Evolutionary conservation across 192 early-diverging fungal genomes (phyloP).

Genomic region (Spinellus fusiger): DNA sequence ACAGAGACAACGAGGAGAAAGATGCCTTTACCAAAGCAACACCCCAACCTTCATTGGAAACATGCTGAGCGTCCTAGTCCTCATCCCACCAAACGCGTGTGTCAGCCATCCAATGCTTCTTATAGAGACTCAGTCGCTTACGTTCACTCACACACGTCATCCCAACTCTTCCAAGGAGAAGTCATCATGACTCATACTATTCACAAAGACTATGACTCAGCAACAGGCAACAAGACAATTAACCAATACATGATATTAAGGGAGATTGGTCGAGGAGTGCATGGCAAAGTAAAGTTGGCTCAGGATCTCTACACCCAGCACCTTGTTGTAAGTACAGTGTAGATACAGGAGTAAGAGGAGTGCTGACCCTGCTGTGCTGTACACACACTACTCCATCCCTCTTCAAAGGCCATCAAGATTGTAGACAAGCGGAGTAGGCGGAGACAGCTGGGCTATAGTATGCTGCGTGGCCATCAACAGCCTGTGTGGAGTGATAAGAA

Average conservation of each 20-base stretch:
- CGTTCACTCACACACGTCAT: not conserved
- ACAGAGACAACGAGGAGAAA: not conserved
- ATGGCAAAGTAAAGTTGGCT: slow-evolving; percentile 94
- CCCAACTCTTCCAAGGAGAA: not conserved
- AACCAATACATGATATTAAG: slow-evolving; percentile 91
- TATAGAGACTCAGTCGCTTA: not conserved
- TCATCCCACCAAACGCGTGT: not conserved
- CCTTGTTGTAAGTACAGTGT: slow-evolving; percentile 54
- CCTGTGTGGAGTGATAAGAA: slow-evolving; percentile 2
- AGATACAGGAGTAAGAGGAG: not conserved
- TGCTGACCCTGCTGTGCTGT: not conserved
- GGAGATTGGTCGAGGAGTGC: slow-evolving; percentile 89
- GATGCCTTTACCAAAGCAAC: too few species aligned
- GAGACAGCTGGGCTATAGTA: slow-evolving; percentile 28
- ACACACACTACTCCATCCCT: slow-evolving; percentile 3
- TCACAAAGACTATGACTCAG: slow-evolving; percentile 77
- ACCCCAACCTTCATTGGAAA: too few species aligned
- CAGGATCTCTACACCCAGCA: slow-evolving; percentile 72
- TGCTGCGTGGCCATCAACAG: slow-evolving; percentile 21
- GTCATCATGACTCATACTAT: slow-evolving; percentile 45
- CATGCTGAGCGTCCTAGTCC: too few species aligned
- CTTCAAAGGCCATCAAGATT: slow-evolving; percentile 60
- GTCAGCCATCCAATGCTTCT: not conserved
- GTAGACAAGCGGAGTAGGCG: slow-evolving; percentile 60
- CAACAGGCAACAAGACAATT: slow-evolving; percentile 89